These are phyloP conservation scores for Globisporangium canariense DNA, from an alignment of 352 stramenopile genomes.

Conservation along the genomic window DNA sequence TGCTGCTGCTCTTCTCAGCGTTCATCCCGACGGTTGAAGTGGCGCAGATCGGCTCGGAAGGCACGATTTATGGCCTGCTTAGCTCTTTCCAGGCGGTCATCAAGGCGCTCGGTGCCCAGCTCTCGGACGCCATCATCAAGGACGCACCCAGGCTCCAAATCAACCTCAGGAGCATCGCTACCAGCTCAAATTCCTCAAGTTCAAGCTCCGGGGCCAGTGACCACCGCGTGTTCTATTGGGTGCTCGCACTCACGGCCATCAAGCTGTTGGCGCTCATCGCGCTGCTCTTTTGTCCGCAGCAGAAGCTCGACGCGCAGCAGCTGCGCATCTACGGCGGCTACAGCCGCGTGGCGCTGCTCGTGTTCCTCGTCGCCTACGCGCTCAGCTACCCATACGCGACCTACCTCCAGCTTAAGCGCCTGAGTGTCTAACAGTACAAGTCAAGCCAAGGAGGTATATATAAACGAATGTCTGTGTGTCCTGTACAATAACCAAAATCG, in stretches of 20 bases:
- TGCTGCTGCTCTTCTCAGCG: conserved; percentile 26
- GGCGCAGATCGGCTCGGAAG: conserved; percentile 36
- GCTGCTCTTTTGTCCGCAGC: conserved; percentile 28
- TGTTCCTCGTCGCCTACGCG: conserved; percentile 27
- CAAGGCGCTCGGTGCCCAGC: conserved; percentile 28
- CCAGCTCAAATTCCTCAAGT: neutral
- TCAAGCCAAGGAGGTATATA: no score
- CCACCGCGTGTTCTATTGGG: conserved; percentile 17
- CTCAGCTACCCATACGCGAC: conserved; percentile 19
- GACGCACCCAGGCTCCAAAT: conserved; percentile 11
- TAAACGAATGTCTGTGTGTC: neutral
- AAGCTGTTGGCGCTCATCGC: conserved; percentile 23
- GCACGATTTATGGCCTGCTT: conserved; percentile 38
- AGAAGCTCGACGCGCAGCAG: conserved; percentile 50
- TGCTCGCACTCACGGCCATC: conserved; percentile 15
- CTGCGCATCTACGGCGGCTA: conserved; percentile 46
- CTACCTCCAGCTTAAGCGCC: conserved; percentile 16
- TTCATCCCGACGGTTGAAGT: conserved; percentile 48
- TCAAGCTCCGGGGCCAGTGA: neutral
- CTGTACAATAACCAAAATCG: conserved; percentile 1
- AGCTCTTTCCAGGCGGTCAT: conserved; percentile 31
- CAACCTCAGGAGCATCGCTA: conserved; percentile 2
- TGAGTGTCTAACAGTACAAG: neutral
- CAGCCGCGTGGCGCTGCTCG: conserved; percentile 22
- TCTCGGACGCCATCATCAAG: conserved; percentile 17